phyloP scores from a whole-genome alignment of 139 green algal genomes.

The Asterochloris sp. region DNA sequence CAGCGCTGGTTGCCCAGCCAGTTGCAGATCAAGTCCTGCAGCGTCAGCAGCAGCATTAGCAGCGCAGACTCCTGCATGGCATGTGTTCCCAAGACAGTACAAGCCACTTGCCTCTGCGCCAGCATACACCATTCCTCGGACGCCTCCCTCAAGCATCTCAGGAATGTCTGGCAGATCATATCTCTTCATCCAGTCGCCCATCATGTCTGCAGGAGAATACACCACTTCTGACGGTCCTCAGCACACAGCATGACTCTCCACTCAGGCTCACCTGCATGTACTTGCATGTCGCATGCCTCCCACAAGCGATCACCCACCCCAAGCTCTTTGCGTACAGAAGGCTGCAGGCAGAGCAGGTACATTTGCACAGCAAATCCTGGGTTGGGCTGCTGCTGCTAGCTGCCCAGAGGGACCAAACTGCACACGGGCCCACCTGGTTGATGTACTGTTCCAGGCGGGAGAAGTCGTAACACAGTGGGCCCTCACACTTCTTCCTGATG shows the following conservation, averaged over 20 bases:
- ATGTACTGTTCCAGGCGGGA: slow-evolving; percentile 49
- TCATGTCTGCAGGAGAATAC: slow-evolving; percentile 58
- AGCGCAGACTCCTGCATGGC: background rate
- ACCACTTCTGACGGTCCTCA: slow-evolving; percentile 49
- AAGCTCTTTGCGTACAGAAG: slow-evolving; percentile 47
- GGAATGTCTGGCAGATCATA: slow-evolving; percentile 53
- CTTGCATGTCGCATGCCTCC: background rate
- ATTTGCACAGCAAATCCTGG: too few relatives aligned
- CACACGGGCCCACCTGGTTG: slow-evolving; percentile 30
- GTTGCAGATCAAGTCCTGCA: slow-evolving; percentile 83
- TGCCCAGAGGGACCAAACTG: too few relatives aligned
- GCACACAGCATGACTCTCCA: too few relatives aligned
- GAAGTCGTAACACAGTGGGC: slow-evolving; percentile 78
- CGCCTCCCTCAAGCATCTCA: slow-evolving; percentile 65
- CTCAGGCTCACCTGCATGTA: background rate
- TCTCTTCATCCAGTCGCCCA: slow-evolving; percentile 56
- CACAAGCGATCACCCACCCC: slow-evolving; percentile 53
- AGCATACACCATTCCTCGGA: slow-evolving; percentile 80
- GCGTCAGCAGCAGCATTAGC: slow-evolving; percentile 2
- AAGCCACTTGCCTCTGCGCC: slow-evolving; percentile 20
- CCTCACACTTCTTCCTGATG: slow-evolving; percentile 77
- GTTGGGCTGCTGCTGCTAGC: too few relatives aligned
- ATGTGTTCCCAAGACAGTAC: background rate
- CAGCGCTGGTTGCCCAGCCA: slow-evolving; percentile 48
- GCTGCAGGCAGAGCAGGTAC: background rate